phyloP scores from a whole-genome alignment of 169 alveolate genomes.

The Cyclospora cayetanensis region DNA sequence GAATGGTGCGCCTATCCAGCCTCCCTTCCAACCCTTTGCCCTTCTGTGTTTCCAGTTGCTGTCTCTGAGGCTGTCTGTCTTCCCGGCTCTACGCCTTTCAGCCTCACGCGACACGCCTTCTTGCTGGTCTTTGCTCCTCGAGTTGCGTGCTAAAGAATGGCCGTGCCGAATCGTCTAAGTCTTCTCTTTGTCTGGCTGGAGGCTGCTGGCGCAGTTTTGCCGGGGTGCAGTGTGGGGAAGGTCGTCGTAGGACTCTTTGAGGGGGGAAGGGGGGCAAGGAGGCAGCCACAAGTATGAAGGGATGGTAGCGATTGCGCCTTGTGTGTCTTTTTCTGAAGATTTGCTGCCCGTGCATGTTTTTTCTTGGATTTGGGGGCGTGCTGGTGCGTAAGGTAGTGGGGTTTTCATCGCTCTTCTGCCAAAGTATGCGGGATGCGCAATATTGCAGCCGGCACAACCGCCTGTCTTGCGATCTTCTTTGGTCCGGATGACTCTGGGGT shows the following conservation, averaged over 20 bases:
- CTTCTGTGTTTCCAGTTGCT: background rate
- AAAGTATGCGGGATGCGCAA: background rate
- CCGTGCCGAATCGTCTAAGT: too few relatives aligned
- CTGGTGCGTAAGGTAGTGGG: background rate
- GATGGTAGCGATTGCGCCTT: background rate
- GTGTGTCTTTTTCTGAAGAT: background rate
- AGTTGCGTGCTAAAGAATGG: too few relatives aligned
- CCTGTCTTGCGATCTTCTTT: constrained; percentile 43
- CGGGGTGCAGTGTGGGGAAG: background rate
- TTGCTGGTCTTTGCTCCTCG: too few relatives aligned
- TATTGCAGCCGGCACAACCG: constrained; percentile 62
- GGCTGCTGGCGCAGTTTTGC: background rate
- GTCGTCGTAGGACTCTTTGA: background rate
- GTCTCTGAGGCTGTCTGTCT: too few relatives aligned
- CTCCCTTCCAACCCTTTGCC: background rate
- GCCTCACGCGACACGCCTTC: too few relatives aligned
- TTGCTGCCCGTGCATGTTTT: background rate
- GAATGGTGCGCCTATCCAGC: background rate
- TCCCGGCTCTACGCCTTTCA: too few relatives aligned
- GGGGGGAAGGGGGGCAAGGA: too few relatives aligned
- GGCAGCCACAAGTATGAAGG: background rate
- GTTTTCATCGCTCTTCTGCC: background rate
- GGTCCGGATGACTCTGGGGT: constrained; percentile 68
- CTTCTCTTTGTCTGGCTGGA: background rate
- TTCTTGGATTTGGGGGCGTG: background rate